phyloP scores from a whole-genome alignment of 768 basidiomycete species.

The Russula earlei region DNA sequence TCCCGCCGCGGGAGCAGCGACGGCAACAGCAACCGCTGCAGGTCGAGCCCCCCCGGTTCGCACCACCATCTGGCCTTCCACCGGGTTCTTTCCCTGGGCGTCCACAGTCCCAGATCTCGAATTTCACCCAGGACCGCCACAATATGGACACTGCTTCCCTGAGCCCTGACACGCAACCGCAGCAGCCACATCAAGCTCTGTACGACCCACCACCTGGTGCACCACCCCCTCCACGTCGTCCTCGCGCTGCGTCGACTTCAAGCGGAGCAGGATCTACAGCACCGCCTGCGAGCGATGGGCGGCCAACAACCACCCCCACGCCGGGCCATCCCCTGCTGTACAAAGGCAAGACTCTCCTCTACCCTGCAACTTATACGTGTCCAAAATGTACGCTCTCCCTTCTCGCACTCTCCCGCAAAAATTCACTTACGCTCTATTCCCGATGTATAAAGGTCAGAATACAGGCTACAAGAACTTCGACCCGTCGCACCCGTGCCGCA shows the following conservation, averaged over 20 bases:
- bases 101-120: slow-evolving; percentile 29
- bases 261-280: slow-evolving; percentile 1
- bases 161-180: not conserved
- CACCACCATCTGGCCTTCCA: slow-evolving; percentile 17
- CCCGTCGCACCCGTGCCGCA: slow-evolving; percentile 55
- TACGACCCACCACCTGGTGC: slow-evolving; percentile 29
- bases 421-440: not conserved
- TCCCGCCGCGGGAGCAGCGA: not conserved
- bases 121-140: slow-evolving; percentile 59
- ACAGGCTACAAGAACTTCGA: slow-evolving; percentile 65
- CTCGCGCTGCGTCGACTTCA: slow-evolving; percentile 12
- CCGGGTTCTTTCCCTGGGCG: not conserved
- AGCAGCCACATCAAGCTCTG: slow-evolving; percentile 7
- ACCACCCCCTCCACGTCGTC: slow-evolving; percentile 19
- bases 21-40: not conserved
- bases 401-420: not conserved
- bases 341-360: slow-evolving; percentile 55
- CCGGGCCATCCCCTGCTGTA: slow-evolving; percentile 61
- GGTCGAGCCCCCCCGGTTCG: slow-evolving; percentile 8
- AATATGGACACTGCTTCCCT: slow-evolving; percentile 32
- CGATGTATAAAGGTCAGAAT: slow-evolving; percentile 46
- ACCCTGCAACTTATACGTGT: slow-evolving; percentile 55
- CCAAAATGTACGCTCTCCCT: slow-evolving; percentile 46
- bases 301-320: slow-evolving; percentile 52
- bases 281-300: slow-evolving; percentile 37